Evolutionary conservation across 2,329 filamentous ascomycete species (phyloP), one percentile per base, ranked within the genome.

Genomic region (Salinomyces thailandicus): DNA sequence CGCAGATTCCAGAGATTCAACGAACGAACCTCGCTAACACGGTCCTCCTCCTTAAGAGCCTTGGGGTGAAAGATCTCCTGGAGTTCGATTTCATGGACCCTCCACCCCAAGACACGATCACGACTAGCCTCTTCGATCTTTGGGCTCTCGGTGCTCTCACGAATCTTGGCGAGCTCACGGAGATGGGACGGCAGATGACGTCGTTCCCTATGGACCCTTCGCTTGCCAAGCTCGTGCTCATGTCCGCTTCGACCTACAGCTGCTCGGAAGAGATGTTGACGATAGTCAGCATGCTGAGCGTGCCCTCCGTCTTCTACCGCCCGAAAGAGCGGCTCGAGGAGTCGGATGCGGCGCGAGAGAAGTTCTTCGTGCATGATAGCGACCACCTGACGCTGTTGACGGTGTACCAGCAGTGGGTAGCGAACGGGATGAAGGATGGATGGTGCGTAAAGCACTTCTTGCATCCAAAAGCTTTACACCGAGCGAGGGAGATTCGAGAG

Each of bases 41-140:
- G 0, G 89, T 98, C 3, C 70, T 98, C 11, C 75, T 98, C 33
- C 72, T 98, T 31, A 98, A 98, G 57, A 94, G 85, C 0, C 73
- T 98, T 0, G 91, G 91, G 0, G 89, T 98, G 13, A 89, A 85
- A 54, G 87, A 98, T 49, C 69, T 98, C 7, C 65, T 98, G 1
- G 89, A 98, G 59, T 98, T 98, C 54, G 86, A 96, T 58, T 98
- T 98, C 52, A 96, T 98, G 89, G 91, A 98, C 49, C 91, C 91
- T 2, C 91, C 91, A 5, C 91, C 91, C 0, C 91, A 98, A 62
- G 93, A 98, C 53, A 95, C 87, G 1, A 96, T 98, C 47, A 89
- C 85, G 0, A 98, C 91, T 0, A 95, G 87, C 3, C 78, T 98
- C 22, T 98, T 96, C 62, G 91, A 98, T 52, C 75, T 98, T 1